Evolutionary conservation across 192 early-diverging fungal species (phyloP).

Genomic region (Coemansia aciculifera): DNA sequence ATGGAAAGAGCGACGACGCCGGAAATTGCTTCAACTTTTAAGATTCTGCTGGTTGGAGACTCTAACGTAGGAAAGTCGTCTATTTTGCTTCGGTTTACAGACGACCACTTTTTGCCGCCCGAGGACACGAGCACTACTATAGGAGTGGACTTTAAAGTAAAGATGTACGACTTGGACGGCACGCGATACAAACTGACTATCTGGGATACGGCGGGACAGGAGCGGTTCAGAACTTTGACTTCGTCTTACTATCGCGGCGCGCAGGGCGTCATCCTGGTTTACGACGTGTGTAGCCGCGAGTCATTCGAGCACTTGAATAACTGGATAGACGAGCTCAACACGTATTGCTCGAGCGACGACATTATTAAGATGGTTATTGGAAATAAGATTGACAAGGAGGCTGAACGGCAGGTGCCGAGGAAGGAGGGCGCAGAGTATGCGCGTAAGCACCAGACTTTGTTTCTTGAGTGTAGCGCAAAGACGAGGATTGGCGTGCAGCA

Average conservation of each 20-base stretch:
- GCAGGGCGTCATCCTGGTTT: constrained; percentile 97
- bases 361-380: constrained; percentile 98
- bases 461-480: constrained; percentile 96
- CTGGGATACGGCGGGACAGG: constrained; percentile 99
- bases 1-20: constrained; percentile 13
- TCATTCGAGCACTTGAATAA: constrained; percentile 89
- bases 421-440: constrained; percentile 94
- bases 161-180: constrained; percentile 78
- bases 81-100: constrained; percentile 89
- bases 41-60: constrained; percentile 94
- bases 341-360: constrained; percentile 81
- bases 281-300: constrained; percentile 93
- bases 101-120: constrained; percentile 89
- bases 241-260: constrained; percentile 97
- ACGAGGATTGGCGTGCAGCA: constrained; percentile 89
- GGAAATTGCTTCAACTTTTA: constrained; percentile 81
- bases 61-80: constrained; percentile 94
- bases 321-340: constrained; percentile 97
- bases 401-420: constrained; percentile 63
- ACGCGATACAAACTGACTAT: constrained; percentile 95
- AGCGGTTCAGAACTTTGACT: constrained; percentile 96
- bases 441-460: constrained; percentile 83
- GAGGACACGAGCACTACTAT: constrained; percentile 88
- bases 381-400: constrained; percentile 96
- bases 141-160: constrained; percentile 99